Conservation (phyloP, 805 yeast genomes). For the Candida andamanensis region DNA sequence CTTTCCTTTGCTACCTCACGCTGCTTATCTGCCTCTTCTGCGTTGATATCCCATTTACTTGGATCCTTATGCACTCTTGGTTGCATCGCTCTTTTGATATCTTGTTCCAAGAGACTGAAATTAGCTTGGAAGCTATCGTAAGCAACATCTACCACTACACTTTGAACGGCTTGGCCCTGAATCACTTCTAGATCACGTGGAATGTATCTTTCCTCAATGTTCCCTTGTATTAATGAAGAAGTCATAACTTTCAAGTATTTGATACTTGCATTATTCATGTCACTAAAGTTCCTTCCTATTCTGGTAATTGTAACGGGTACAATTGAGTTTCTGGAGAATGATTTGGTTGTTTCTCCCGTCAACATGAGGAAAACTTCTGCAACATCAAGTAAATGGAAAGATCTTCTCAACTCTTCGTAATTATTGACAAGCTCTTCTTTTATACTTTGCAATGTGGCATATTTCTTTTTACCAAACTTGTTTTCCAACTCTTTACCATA, state of each 20-base stretch:
- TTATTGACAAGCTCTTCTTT: slow-evolving; percentile 83
- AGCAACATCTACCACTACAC: slow-evolving; percentile 65
- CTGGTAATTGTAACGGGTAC: slow-evolving; percentile 71
- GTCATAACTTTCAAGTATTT: slow-evolving; percentile 37
- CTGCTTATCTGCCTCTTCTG: slow-evolving; percentile 62
- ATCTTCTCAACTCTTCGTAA: slow-evolving; percentile 78
- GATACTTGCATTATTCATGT: slow-evolving; percentile 42
- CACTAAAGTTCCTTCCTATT: slow-evolving; percentile 60
- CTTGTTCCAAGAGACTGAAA: slow-evolving; percentile 64
- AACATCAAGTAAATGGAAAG: slow-evolving; percentile 59
- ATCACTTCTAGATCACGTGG: slow-evolving; percentile 40
- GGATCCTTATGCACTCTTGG: slow-evolving; percentile 50
- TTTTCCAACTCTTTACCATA: slow-evolving; percentile 85
- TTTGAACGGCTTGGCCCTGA: slow-evolving; percentile 81
- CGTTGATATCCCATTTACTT: slow-evolving; percentile 73
- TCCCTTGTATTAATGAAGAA: slow-evolving; percentile 38
- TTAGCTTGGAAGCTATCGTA: slow-evolving; percentile 72
- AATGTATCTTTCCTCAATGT: slow-evolving; percentile 41
- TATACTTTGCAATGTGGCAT: slow-evolving; percentile 77
- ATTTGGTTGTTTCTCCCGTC: slow-evolving; percentile 76
- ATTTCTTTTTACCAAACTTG: slow-evolving; percentile 65
- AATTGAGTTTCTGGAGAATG: slow-evolving; percentile 63
- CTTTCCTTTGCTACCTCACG: slow-evolving; percentile 57
- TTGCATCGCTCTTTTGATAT: slow-evolving; percentile 49
- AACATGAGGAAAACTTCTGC: slow-evolving; percentile 80